Evolutionary conservation across 163 green algal genomes (phyloP), one percentile per base, ranked within the genome.

Genomic region (Scenedesmus sp.): DNA sequence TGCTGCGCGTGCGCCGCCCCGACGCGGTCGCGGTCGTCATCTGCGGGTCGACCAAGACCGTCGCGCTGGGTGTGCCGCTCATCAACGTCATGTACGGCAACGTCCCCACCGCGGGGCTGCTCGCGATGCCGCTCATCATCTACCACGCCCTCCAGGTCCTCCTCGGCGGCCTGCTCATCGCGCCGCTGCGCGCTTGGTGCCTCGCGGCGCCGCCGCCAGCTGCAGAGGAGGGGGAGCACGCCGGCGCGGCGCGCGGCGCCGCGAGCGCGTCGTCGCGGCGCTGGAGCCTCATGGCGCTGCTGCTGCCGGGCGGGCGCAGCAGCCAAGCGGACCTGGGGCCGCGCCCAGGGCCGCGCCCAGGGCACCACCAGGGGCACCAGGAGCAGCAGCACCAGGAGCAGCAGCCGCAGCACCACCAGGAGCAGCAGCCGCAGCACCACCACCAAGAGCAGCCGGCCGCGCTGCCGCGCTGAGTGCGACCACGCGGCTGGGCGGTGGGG

Each of bases 81-180:
- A 87, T 89, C 56, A 81, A 63, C 26, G 84, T 87, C 17, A 63
- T 89, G 60, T 89, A 85, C 48, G 80, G 75, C 60, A 57, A 81
- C 1, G 62, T 54, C 5, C 45, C 72, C 15, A 79, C 79, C 31
- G 81, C 70, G 4, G 84, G 84, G 15, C 28, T 89, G 34, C 63
- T 89, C 17, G 69, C 77, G 2, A 47, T 85, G 70, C 84, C 84
- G 15, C 73, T 89, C 34, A 75, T 89, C 42, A 79, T 89, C 14
- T 89, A 89, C 31, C 84, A 89, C 50, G 81, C 81, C 28, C 36
- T 71, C 6, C 84, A 89, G 36, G 72, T 81, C 67, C 56, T 89
- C n/a, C 26, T 85, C 4, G 84, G 84, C 11, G 75, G 66, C 20
- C 3, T 85, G 2, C 67, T 85, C 64, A 60, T 87, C 34, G 50